phyloP scores from a whole-genome alignment of 2,329 filamentous ascomycete species.

The Aspergillus sojae region DNA sequence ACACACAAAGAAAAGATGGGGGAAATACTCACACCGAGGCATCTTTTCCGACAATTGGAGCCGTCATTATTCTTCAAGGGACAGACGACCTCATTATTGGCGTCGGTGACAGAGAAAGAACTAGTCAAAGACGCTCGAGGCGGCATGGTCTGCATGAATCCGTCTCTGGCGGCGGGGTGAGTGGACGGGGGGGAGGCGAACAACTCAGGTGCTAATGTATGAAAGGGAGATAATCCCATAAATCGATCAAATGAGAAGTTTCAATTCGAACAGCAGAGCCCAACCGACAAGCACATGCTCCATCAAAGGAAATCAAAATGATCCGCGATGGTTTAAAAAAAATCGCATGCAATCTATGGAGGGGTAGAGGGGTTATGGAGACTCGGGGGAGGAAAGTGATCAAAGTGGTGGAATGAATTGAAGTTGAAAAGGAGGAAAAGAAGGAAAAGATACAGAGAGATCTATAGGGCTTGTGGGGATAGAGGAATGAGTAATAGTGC shows the following conservation, averaged over 20 bases:
- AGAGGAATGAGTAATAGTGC: conserved; percentile 13
- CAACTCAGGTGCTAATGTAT: conserved; percentile 14
- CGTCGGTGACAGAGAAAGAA: conserved; percentile 88
- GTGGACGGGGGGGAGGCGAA: conserved; percentile 9
- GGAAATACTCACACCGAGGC: conserved; percentile 82
- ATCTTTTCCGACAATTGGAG: conserved; percentile 95
- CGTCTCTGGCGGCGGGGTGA: conserved; percentile 24
- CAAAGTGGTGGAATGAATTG: neutral
- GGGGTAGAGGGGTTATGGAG: conserved; percentile 7
- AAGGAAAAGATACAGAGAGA: conserved; percentile 6
- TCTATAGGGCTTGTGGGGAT: conserved; percentile 3
- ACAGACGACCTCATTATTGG: conserved; percentile 95
- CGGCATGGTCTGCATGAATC: conserved; percentile 70
- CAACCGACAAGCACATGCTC: conserved; percentile 20
- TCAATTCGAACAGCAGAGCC: conserved; percentile 18
- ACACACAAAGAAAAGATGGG: conserved; percentile 15
- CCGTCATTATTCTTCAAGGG: conserved; percentile 94
- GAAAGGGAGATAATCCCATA: neutral
- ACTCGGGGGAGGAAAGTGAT: neutral
- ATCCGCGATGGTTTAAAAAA: neutral
- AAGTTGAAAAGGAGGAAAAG: conserved; percentile 1
- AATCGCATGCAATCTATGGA: conserved; percentile 1
- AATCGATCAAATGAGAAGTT: conserved; percentile 11
- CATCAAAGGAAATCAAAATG: neutral
- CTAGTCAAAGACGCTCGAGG: conserved; percentile 83